phyloP scores from a whole-genome alignment of 305 asterid genomes.

The Fraxinus platypoda region DNA sequence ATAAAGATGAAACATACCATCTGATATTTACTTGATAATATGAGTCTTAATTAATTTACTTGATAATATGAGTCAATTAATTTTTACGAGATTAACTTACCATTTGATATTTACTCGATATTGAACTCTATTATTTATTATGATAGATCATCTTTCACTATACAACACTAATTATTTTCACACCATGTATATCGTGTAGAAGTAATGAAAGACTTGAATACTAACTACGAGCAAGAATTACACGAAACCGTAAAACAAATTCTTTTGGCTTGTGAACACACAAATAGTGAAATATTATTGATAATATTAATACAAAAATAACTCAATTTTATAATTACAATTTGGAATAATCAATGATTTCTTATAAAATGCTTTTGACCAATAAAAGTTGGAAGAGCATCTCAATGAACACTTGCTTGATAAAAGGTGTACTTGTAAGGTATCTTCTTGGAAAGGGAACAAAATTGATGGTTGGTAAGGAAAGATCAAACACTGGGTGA shows the following conservation, averaged over 20 bases:
- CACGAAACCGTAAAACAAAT: not conserved
- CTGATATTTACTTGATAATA: not conserved
- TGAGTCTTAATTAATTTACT: too few relatives aligned
- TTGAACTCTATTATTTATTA: not conserved
- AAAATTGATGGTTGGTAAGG: constrained; percentile 29
- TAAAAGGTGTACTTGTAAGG: constrained; percentile 16
- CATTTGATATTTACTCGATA: not conserved
- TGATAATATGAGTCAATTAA: not conserved
- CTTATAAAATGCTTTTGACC: not conserved
- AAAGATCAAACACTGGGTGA: constrained; percentile 30
- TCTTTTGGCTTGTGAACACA: not conserved
- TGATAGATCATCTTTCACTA: not conserved
- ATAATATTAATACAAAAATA: not conserved
- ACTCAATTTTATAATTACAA: not conserved
- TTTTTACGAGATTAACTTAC: not conserved
- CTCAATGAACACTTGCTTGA: not conserved
- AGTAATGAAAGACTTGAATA: not conserved
- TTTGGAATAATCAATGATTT: not conserved
- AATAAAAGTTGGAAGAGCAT: not conserved
- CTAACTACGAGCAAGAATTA: not conserved
- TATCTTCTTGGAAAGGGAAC: not conserved
- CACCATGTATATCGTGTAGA: not conserved
- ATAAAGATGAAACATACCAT: not conserved
- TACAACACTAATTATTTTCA: too few relatives aligned
- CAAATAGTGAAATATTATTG: not conserved